Percentiles rank a stretch among this genome's conserved stretches.
Conservation (phyloP, 208 protist genomes). For the Acanthamoeba polyphaga region DNA sequence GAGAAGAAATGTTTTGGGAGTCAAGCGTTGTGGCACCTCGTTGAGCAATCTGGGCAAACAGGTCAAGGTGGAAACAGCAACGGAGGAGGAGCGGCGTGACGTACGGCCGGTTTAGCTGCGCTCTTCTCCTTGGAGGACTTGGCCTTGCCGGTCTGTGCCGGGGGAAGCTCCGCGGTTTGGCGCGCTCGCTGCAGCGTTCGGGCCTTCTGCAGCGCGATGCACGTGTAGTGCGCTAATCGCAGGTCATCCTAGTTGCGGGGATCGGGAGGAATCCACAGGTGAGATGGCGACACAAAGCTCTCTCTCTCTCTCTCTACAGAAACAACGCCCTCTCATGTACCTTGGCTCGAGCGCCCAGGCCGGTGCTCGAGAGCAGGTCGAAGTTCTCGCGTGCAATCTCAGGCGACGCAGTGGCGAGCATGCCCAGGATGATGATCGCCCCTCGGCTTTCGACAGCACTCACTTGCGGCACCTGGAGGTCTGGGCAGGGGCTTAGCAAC, state of each 20-base stretch:
- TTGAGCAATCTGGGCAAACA: not conserved
- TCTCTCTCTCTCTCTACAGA: not conserved
- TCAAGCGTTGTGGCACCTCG: not conserved
- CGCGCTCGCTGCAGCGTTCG: not conserved
- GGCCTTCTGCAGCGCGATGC: slow-evolving; percentile 82
- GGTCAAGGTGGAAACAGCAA: too few species aligned
- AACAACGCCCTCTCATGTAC: not conserved
- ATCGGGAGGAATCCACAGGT: too few species aligned
- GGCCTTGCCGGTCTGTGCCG: not conserved
- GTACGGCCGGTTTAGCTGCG: not conserved
- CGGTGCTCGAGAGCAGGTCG: slow-evolving; percentile 68
- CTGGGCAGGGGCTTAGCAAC: not conserved
- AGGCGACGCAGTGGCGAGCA: slow-evolving; percentile 66
- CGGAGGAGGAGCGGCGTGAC: too few species aligned
- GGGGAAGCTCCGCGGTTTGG: not conserved
- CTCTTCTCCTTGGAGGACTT: not conserved
- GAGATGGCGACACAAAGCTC: not conserved
- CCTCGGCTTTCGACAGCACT: slow-evolving; percentile 37
- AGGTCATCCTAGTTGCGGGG: slow-evolving; percentile 43
- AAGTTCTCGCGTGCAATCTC: slow-evolving; percentile 41
- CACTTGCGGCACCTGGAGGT: not conserved
- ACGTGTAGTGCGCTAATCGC: slow-evolving; percentile 75
- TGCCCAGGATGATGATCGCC: slow-evolving; percentile 79
- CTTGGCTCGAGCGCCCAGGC: slow-evolving; percentile 67
- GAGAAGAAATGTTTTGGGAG: not conserved